Percentiles rank a stretch among this genome's conserved stretches.
Conservation (phyloP, 768 basidiomycete species). For the Hydnomerulius pinastri region DNA sequence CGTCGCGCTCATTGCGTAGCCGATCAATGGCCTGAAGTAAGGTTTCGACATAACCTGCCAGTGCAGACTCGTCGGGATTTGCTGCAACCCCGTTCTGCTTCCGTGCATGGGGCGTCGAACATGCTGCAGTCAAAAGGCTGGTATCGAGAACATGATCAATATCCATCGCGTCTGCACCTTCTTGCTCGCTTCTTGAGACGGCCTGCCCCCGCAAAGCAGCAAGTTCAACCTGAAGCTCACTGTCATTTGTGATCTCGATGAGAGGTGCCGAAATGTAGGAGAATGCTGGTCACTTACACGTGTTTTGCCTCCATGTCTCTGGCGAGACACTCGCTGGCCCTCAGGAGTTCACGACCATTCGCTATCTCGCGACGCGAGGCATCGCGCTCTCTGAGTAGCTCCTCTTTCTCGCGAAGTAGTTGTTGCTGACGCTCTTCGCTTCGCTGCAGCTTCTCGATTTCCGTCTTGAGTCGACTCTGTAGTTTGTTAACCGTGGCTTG, state of each 20-base stretch:
- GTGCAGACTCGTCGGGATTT: conserved; percentile 20
- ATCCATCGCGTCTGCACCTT: conserved; percentile 3
- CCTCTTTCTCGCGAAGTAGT: conserved; percentile 58
- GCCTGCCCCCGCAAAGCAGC: not conserved
- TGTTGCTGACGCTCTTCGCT: conserved; percentile 46
- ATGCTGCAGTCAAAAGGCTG: not conserved
- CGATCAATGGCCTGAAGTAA: conserved; percentile 66
- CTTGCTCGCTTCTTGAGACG: not conserved
- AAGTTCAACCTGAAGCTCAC: conserved; percentile 23
- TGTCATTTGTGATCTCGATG: conserved; percentile 9
- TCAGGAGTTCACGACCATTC: conserved; percentile 20
- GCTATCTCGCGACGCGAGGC: conserved; percentile 36
- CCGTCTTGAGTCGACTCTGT: conserved; percentile 41
- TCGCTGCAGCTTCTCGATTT: conserved; percentile 40
- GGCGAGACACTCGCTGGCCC: conserved; percentile 25
- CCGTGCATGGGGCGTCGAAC: not conserved
- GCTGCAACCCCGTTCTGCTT: not conserved
- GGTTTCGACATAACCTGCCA: conserved; percentile 49
- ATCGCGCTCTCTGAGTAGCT: conserved; percentile 45
- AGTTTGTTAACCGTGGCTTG: conserved; percentile 44
- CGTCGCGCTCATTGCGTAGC: conserved; percentile 66
- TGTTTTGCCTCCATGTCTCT: conserved; percentile 23
- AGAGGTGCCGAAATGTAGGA: not conserved
- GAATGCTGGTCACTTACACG: conserved; percentile 22
- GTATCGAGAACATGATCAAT: conserved; percentile 3